phyloP scores from a whole-genome alignment of 164 flowering plant species.

The Magnolia changhungtana region DNA sequence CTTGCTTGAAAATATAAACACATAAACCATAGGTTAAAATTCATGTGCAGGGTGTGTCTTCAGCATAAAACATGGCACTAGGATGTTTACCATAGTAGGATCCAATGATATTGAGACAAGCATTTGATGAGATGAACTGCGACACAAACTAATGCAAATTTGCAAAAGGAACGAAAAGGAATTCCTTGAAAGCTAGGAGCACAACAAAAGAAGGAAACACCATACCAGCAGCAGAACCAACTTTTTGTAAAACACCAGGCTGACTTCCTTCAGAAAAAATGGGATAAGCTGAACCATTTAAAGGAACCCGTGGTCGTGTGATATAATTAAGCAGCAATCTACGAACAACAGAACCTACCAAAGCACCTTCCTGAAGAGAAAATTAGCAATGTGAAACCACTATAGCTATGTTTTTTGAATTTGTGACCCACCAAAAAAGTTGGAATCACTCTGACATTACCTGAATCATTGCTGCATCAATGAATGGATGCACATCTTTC shows the following conservation, averaged over 20 bases:
- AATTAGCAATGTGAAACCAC: constrained; percentile 7
- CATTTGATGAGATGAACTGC: background rate
- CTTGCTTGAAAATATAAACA: too few species aligned
- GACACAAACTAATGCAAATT: background rate
- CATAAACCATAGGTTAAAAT: too few species aligned
- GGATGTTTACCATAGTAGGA: too few species aligned
- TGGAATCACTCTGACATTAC: constrained; percentile 28
- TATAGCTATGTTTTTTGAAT: constrained; percentile 6
- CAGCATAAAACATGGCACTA: too few species aligned
- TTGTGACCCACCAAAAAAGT: background rate
- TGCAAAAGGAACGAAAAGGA: background rate
- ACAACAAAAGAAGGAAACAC: constrained; percentile 4
- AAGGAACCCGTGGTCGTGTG: constrained; percentile 45
- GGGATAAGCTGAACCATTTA: constrained; percentile 42
- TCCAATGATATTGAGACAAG: background rate
- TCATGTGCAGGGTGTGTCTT: too few species aligned
- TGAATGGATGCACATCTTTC: constrained; percentile 78
- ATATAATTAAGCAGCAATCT: constrained; percentile 70
- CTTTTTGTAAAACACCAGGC: constrained; percentile 79
- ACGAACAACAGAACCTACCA: constrained; percentile 61
- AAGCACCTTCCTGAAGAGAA: constrained; percentile 59
- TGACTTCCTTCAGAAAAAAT: constrained; percentile 57
- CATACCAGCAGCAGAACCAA: constrained; percentile 94
- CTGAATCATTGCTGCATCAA: constrained; percentile 86
- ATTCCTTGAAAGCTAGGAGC: background rate